Percentiles rank a stretch among this genome's conserved stretches.
These are phyloP conservation scores for Blastomyces emzantsi DNA, from an alignment of 2,329 filamentous ascomycete species.

Conservation along the genomic window DNA sequence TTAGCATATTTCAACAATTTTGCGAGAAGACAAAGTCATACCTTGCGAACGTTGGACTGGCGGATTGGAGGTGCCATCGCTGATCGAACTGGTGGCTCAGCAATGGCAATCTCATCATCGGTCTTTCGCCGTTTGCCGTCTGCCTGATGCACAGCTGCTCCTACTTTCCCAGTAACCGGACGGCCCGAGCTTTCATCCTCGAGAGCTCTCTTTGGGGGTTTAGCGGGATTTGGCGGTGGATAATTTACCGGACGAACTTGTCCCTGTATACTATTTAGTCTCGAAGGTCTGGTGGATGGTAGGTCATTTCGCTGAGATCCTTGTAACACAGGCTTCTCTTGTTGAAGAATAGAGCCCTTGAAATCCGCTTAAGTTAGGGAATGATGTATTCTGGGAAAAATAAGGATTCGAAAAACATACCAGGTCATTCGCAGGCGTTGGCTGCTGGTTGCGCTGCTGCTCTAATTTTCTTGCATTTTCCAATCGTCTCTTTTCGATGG, in stretches of 20 bases:
- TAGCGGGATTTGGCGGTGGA: constrained; percentile 57
- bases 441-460: constrained; percentile 37
- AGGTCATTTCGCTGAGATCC: constrained; percentile 40
- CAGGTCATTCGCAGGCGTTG: constrained; percentile 27
- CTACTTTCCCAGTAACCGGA: constrained; percentile 30
- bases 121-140: constrained; percentile 75
- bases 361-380: not conserved
- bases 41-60: constrained; percentile 66
- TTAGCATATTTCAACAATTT: constrained; percentile 3
- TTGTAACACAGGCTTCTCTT: constrained; percentile 23
- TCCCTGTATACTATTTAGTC: constrained; percentile 45
- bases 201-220: constrained; percentile 63
- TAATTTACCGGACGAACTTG: constrained; percentile 53
- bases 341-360: constrained; percentile 22
- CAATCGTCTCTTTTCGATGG: constrained; percentile 44
- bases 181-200: constrained; percentile 50
- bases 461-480: constrained; percentile 40
- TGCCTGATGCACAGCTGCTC: constrained; percentile 49
- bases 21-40: constrained; percentile 31
- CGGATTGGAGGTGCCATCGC: constrained; percentile 79
- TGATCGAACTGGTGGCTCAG: constrained; percentile 51
- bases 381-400: not conserved
- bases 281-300: constrained; percentile 42
- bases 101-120: constrained; percentile 55
- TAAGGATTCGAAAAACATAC: constrained; percentile 22